phyloP scores from a whole-genome alignment of 306 rosid genomes.

The Vigna reflexopilosa region DNA sequence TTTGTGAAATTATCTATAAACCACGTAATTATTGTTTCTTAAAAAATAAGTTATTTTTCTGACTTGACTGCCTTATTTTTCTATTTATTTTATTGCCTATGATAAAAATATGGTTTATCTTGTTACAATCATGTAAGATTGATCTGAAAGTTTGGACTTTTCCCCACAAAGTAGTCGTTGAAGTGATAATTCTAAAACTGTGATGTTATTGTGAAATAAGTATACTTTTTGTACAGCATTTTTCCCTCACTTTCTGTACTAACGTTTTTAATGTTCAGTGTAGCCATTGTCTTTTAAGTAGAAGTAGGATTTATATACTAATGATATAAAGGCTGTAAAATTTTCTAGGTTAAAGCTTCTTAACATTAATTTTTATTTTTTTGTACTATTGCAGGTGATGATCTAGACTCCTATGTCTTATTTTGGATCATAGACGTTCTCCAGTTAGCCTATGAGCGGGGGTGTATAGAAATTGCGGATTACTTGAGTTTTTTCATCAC shows the following conservation, averaged over 20 bases:
- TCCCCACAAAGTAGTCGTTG: too few relatives aligned
- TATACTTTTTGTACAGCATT: slow-evolving; percentile 24
- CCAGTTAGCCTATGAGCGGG: slow-evolving; percentile 67
- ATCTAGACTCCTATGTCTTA: slow-evolving; percentile 61
- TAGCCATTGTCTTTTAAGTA: slow-evolving; percentile 9
- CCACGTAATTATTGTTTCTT: background rate
- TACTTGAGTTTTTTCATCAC: slow-evolving; percentile 72
- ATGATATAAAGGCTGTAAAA: background rate
- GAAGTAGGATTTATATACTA: slow-evolving; percentile 26
- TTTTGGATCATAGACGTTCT: slow-evolving; percentile 70
- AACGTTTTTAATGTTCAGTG: slow-evolving; percentile 9
- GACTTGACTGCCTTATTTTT: too few relatives aligned
- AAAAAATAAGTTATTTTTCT: too few relatives aligned
- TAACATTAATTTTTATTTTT: background rate
- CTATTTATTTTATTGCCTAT: too few relatives aligned
- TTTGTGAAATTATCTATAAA: background rate
- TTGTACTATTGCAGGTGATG: slow-evolving; percentile 64
- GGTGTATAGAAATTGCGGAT: slow-evolving; percentile 64
- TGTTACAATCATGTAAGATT: too few relatives aligned
- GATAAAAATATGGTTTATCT: too few relatives aligned
- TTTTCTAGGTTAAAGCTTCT: slow-evolving; percentile 17
- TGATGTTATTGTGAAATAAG: background rate
- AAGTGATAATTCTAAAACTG: background rate
- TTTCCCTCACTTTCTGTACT: slow-evolving; percentile 13
- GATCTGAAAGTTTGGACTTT: too few relatives aligned